Evolutionary conservation across 495 filamentous ascomycete genomes (phyloP).

Genomic region (Articulospora tetracladia): DNA sequence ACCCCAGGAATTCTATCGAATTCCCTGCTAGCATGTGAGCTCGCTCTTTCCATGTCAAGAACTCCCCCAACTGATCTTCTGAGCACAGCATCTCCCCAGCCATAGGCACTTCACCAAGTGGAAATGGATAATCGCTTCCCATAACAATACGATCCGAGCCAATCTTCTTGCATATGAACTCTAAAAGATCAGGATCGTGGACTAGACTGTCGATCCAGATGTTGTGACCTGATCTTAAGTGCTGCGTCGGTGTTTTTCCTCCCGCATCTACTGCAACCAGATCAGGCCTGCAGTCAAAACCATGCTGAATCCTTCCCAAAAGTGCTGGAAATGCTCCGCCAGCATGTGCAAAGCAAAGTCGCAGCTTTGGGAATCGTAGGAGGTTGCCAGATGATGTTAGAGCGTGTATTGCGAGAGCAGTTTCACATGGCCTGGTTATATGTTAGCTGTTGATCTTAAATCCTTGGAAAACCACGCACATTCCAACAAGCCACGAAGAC

Average conservation of each 20-base stretch:
- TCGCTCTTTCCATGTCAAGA: slow-evolving; percentile 2
- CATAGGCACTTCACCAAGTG: slow-evolving; percentile 1
- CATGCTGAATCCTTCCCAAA: slow-evolving; percentile 5
- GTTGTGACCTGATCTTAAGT: slow-evolving; percentile 1
- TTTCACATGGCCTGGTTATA: background rate
- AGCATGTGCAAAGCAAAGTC: slow-evolving; percentile 9
- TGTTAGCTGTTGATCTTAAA: background rate
- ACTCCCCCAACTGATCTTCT: background rate
- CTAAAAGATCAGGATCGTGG: slow-evolving; percentile 6
- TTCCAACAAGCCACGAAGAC: slow-evolving; percentile 4
- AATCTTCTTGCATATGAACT: slow-evolving; percentile 9
- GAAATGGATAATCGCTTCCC: slow-evolving; percentile 10
- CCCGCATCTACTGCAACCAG: slow-evolving; percentile 1
- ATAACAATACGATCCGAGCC: background rate
- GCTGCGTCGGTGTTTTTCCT: slow-evolving; percentile 1
- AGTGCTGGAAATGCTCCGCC: slow-evolving; percentile 1
- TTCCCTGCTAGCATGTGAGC: slow-evolving; percentile 4
- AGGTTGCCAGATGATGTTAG: slow-evolving; percentile 4
- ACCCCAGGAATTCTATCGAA: background rate
- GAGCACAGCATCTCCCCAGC: slow-evolving; percentile 4
- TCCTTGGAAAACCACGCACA: background rate
- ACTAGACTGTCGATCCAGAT: slow-evolving; percentile 12
- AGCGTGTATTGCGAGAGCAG: slow-evolving; percentile 1
- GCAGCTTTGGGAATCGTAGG: background rate
- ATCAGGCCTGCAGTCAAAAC: slow-evolving; percentile 3